phyloP scores from a whole-genome alignment of 768 basidiomycete species.

The Lactarius sanguifluus region DNA sequence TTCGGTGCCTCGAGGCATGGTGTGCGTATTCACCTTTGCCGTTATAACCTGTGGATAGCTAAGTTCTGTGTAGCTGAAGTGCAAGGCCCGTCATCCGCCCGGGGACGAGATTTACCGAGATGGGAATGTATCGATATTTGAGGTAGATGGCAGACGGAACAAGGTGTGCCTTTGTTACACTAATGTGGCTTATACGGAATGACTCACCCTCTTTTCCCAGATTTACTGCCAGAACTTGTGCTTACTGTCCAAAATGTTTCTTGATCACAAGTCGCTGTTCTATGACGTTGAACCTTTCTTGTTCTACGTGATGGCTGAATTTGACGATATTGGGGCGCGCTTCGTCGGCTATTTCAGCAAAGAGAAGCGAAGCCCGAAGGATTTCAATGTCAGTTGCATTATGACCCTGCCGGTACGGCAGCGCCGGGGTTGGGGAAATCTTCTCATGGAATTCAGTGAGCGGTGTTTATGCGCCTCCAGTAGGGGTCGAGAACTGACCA shows the following conservation, averaged over 20 bases:
- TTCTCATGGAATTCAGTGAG: slow-evolving; percentile 97
- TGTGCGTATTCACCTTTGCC: slow-evolving; percentile 47
- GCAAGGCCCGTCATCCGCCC: slow-evolving; percentile 91
- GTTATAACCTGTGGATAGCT: not conserved
- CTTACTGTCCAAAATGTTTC: slow-evolving; percentile 96
- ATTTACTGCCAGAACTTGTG: slow-evolving; percentile 99
- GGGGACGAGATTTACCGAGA: slow-evolving; percentile 99
- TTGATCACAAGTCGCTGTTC: slow-evolving; percentile 97
- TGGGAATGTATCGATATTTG: slow-evolving; percentile 84
- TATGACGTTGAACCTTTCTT: slow-evolving; percentile 99
- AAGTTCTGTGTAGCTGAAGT: slow-evolving; percentile 68
- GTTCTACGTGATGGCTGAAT: slow-evolving; percentile 96
- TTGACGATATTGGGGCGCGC: slow-evolving; percentile 83
- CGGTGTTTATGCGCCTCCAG: slow-evolving; percentile 27
- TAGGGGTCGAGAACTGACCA: slow-evolving; percentile 10
- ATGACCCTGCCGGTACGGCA: slow-evolving; percentile 97
- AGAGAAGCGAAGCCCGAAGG: slow-evolving; percentile 94
- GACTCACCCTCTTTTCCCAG: slow-evolving; percentile 39
- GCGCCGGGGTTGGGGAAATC: slow-evolving; percentile 94
- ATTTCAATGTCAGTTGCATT: slow-evolving; percentile 98
- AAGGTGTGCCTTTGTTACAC: slow-evolving; percentile 52
- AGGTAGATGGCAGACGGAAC: slow-evolving; percentile 97
- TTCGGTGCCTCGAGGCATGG: slow-evolving; percentile 85
- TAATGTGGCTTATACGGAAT: not conserved
- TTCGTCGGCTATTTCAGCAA: slow-evolving; percentile 99